Evolutionary conservation across 2,329 filamentous ascomycete species (phyloP), one percentile per base, ranked within the genome.

Genomic region (Aspergillus sp.): DNA sequence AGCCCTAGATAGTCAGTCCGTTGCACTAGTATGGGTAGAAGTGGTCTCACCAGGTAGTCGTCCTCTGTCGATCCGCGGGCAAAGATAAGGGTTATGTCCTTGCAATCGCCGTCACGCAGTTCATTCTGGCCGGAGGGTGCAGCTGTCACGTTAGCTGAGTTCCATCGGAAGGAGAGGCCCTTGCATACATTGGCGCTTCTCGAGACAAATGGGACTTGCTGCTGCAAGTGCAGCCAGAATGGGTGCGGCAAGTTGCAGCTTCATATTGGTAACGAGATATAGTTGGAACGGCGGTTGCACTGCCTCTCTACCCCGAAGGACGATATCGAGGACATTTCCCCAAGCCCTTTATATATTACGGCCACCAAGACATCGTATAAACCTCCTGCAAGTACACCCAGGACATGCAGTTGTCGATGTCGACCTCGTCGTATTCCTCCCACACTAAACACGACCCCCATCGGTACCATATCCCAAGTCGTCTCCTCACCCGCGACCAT

Each of bases 51-150:
- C 64, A 82, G 75, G 66, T 81, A 80, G 15, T 80, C 80, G 5
- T 68, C 63, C 62, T 82, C 80, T 11, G 75, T 77, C 5, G 79
- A 80, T 17, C 77, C 80, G 44, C 80, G 75, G 9, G 80, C 79
- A 60, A 78, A 82, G 48, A 82, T 77, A 47, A 82, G 77, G 24
- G 79, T 75, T n/a, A 80, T 67, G 20, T 71, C 69, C 58, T 68
- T 71, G 67, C 79, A 81, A 5, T 69, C 67, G 5, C 73, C 73
- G 24, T 63, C 56, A 7, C 71, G 73, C 56, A 79, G 76, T 47
- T 79, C 77, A 11, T 75, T 76, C 3, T 57, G 63, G 39, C 48
- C 59, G 11, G 63, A 63, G 51, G 20, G 8, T 22, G n/a, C 7
- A n/a, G 17, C 17, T 34, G 11, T 20, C 22, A 44, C 5, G 11